Evolutionary conservation across 352 stramenopile species (phyloP).

Genomic region (Pythium biforme): DNA sequence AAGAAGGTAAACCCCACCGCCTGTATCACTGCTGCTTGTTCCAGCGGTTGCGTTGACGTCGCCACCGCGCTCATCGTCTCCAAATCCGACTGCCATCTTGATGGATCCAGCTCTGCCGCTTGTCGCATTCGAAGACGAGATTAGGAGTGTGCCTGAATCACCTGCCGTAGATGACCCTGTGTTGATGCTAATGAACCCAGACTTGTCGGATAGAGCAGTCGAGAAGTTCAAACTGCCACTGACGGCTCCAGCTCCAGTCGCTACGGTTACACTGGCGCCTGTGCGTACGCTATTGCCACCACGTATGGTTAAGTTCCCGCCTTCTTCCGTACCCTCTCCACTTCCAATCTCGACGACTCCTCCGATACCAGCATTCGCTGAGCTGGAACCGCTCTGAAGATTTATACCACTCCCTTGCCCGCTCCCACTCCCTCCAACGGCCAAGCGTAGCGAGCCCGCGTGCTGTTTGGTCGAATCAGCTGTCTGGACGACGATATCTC

Average conservation of each 20-base stretch:
- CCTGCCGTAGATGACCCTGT: background rate
- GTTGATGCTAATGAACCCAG: background rate
- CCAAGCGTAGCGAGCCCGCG: background rate
- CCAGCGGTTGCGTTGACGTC: conserved; percentile 5
- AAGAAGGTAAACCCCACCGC: background rate
- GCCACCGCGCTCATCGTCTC: conserved; percentile 10
- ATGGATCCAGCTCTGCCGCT: conserved; percentile 18
- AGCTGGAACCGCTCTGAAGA: conserved; percentile 9
- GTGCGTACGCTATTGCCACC: background rate
- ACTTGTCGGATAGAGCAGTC: background rate
- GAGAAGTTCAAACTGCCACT: conserved; percentile 1
- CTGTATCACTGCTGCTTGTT: background rate
- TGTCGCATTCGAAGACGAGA: conserved; percentile 5
- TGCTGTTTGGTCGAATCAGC: background rate
- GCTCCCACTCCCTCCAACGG: background rate
- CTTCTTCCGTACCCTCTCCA: background rate
- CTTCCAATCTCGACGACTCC: background rate
- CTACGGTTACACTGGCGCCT: background rate
- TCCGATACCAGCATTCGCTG: background rate
- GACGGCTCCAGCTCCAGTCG: background rate
- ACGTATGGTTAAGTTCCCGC: background rate
- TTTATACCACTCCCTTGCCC: background rate
- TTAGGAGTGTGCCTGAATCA: background rate
- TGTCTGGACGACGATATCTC: conserved; percentile 8
- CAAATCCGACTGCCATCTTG: conserved; percentile 13